A percentile compares a stretch with the other conserved stretches of the same genome.
phyloP scores from a whole-genome alignment of 139 green algal species.

The Edaphochlamys debaryana region DNA sequence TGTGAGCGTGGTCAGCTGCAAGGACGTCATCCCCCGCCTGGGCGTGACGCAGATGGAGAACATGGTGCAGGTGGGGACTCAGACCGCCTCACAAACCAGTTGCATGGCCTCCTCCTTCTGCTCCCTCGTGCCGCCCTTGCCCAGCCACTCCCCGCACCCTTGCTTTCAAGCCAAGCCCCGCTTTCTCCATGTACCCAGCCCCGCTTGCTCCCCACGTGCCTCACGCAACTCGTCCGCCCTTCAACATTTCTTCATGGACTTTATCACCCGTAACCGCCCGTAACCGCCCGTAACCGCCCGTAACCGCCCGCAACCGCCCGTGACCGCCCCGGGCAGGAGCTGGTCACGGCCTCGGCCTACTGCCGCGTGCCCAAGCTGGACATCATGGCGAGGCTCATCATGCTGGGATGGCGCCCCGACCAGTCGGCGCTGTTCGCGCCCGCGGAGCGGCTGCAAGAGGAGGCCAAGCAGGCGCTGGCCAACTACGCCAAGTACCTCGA shows the following conservation, averaged over 20 bases:
- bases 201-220: not conserved
- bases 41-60: slow-evolving; percentile 41
- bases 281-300: no score
- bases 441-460: no score
- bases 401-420: not conserved
- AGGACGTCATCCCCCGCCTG: slow-evolving; percentile 65
- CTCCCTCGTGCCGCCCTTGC: no score
- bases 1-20: slow-evolving; percentile 41
- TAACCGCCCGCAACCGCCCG: no score
- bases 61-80: slow-evolving; percentile 16
- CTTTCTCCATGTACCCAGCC: no score
- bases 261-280: no score
- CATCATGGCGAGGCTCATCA: not conserved
- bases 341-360: not conserved
- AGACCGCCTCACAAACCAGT: no score
- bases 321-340: not conserved
- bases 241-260: no score
- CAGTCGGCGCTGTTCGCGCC: not conserved
- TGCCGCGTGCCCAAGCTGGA: not conserved
- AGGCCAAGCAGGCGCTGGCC: no score
- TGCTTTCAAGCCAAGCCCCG: no score
- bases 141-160: not conserved
- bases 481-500: not conserved
- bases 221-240: not conserved
- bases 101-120: no score